Percentiles rank a stretch among this genome's conserved stretches.
Conservation (phyloP, 306 rosid genomes). For the Cucumis hystrix region DNA sequence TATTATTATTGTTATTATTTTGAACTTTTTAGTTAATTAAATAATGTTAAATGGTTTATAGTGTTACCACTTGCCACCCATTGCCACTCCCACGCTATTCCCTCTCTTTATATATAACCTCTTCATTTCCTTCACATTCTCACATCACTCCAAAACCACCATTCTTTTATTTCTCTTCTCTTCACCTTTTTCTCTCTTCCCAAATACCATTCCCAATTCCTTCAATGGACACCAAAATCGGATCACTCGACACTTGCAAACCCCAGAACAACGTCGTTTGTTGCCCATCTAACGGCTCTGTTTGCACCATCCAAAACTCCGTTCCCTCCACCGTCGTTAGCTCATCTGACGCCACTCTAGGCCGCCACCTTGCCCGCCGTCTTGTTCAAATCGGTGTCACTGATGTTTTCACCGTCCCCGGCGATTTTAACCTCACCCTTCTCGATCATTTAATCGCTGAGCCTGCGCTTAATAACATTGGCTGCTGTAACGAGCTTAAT, state of each 20-base stretch:
- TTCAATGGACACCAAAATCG: slow-evolving; percentile 29
- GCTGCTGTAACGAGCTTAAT: slow-evolving; percentile 57
- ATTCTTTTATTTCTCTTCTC: not conserved
- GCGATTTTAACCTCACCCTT: slow-evolving; percentile 44
- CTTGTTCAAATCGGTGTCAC: slow-evolving; percentile 39
- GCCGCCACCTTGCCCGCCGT: slow-evolving; percentile 38
- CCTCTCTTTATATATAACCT: not conserved
- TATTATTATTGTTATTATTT: no score
- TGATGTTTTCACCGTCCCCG: slow-evolving; percentile 45
- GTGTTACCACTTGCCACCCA: not conserved
- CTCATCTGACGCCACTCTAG: slow-evolving; percentile 27
- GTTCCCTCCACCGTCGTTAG: not conserved
- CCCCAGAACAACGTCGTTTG: slow-evolving; percentile 10
- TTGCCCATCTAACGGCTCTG: slow-evolving; percentile 13
- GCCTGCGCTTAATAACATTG: slow-evolving; percentile 22
- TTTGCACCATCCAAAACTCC: slow-evolving; percentile 11
- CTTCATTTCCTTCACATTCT: not conserved
- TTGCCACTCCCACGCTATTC: not conserved
- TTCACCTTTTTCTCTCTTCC: not conserved
- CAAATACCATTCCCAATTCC: not conserved
- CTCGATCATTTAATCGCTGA: slow-evolving; percentile 48
- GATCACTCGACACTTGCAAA: slow-evolving; percentile 16
- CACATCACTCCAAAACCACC: not conserved
- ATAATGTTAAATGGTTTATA: not conserved
- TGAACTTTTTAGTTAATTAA: no score